Conservation (phyloP, 257 asterid genomes). For the Coffea canephora region DNA sequence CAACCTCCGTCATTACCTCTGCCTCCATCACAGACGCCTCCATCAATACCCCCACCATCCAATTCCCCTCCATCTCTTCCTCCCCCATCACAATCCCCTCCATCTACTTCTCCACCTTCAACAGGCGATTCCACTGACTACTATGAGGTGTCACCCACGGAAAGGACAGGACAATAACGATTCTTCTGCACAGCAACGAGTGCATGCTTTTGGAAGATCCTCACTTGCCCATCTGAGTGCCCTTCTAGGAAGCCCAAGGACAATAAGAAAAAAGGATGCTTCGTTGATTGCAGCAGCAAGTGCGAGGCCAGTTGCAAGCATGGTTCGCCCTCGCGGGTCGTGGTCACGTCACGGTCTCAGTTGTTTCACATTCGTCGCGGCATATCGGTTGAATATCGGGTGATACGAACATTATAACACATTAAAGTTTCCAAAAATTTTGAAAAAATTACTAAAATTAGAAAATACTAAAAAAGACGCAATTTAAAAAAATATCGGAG, state of each 20-base stretch:
- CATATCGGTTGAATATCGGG: too few relatives aligned
- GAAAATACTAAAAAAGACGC: too few relatives aligned
- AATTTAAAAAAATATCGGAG: too few relatives aligned
- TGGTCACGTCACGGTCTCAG: not conserved
- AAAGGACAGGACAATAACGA: slow-evolving; percentile 45
- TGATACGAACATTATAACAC: too few relatives aligned
- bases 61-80: too few relatives aligned
- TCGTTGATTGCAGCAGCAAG: slow-evolving; percentile 55
- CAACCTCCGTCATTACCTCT: too few relatives aligned
- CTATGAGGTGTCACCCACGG: slow-evolving; percentile 24
- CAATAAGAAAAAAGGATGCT: slow-evolving; percentile 67
- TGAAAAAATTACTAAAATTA: too few relatives aligned
- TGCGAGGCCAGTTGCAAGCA: slow-evolving; percentile 59
- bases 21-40: too few relatives aligned
- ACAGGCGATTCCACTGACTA: slow-evolving; percentile 29
- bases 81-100: not conserved
- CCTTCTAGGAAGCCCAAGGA: slow-evolving; percentile 54
- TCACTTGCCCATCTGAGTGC: slow-evolving; percentile 58
- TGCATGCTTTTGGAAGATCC: slow-evolving; percentile 37
- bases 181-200: slow-evolving; percentile 44
- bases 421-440: too few relatives aligned
- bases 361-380: too few relatives aligned
- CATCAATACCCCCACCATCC: too few relatives aligned
- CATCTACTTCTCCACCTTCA: not conserved
- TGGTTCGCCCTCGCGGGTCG: slow-evolving; percentile 16